Percentiles rank a stretch among this genome's conserved stretches.
Evolutionary conservation across 352 stramenopile species (phyloP).

Genomic region (Halophytophthora batemanensis): DNA sequence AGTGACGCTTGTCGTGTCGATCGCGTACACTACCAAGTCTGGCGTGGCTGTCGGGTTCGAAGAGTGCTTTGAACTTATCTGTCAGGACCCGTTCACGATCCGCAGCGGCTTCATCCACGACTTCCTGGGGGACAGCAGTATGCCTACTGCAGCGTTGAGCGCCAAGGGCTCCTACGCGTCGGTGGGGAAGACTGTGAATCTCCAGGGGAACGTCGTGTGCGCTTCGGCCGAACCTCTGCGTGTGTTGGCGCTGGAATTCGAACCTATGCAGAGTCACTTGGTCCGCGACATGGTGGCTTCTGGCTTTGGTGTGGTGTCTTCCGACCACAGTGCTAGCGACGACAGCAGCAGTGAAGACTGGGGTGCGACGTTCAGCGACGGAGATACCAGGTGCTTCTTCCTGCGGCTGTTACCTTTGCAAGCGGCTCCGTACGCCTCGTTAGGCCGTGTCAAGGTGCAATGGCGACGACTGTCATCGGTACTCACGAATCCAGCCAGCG

Average conservation of each 20-base stretch:
- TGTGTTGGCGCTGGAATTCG: conserved; percentile 55
- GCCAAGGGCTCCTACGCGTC: conserved; percentile 50
- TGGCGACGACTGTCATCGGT: conserved; percentile 63
- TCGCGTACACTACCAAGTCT: conserved; percentile 66
- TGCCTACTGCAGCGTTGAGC: conserved; percentile 20
- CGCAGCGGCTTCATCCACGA: conserved; percentile 59
- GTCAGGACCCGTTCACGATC: conserved; percentile 59
- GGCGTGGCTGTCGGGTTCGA: conserved; percentile 64
- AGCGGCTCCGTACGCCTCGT: conserved; percentile 37
- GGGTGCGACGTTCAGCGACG: conserved; percentile 43
- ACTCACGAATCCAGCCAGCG: conserved; percentile 28
- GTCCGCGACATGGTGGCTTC: conserved; percentile 31
- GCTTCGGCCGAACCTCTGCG: conserved; percentile 46
- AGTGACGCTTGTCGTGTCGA: conserved; percentile 41
- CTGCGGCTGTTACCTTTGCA: conserved; percentile 49
- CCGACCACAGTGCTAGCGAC: background rate
- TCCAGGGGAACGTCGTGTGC: conserved; percentile 54
- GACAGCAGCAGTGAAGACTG: conserved; percentile 17
- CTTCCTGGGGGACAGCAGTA: conserved; percentile 46
- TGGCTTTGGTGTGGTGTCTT: conserved; percentile 34
- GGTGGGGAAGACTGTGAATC: conserved; percentile 61
- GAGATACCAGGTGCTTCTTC: conserved; percentile 62
- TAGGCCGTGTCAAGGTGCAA: conserved; percentile 56
- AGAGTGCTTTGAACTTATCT: conserved; percentile 62
- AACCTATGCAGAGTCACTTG: conserved; percentile 33